A percentile compares a stretch with the other conserved stretches of the same genome.
Evolutionary conservation across 2,329 filamentous ascomycete species (phyloP).

Genomic region (Nectriaceae sp.): DNA sequence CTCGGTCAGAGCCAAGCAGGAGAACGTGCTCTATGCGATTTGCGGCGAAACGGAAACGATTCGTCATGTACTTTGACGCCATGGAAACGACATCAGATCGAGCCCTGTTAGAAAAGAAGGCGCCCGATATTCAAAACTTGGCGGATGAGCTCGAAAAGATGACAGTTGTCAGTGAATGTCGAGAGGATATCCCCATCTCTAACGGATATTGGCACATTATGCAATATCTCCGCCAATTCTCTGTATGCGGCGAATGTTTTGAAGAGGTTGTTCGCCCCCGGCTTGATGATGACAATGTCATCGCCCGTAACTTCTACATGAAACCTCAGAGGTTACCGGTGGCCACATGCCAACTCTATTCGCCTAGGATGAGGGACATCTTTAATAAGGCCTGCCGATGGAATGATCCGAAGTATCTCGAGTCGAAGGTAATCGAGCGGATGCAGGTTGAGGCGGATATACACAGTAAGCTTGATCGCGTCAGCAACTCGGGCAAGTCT

Average conservation of each 20-base stretch:
- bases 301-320: constrained; percentile 67
- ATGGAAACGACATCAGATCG: constrained; percentile 59
- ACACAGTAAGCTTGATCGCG: constrained; percentile 48
- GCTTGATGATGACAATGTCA: constrained; percentile 50
- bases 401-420: constrained; percentile 67
- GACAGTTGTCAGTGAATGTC: constrained; percentile 62
- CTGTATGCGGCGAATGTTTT: constrained; percentile 86
- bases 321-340: constrained; percentile 56
- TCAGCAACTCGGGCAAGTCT: not conserved
- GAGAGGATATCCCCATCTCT: constrained; percentile 61
- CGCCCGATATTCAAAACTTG: constrained; percentile 62
- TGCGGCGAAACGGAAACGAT: constrained; percentile 51
- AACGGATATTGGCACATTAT: constrained; percentile 77
- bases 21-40: constrained; percentile 72
- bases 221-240: constrained; percentile 72
- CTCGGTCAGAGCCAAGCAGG: constrained; percentile 45
- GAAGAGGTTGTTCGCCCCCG: constrained; percentile 75
- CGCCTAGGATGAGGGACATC: constrained; percentile 72
- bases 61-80: constrained; percentile 61
- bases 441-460: constrained; percentile 62
- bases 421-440: constrained; percentile 57
- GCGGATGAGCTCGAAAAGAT: constrained; percentile 64
- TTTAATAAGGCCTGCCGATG: constrained; percentile 68
- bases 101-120: constrained; percentile 44
- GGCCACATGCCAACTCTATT: constrained; percentile 78